These are phyloP conservation scores for Tillandsia fasciculata DNA, from an alignment of 176 grass and related monocot species.

Conservation along the genomic window DNA sequence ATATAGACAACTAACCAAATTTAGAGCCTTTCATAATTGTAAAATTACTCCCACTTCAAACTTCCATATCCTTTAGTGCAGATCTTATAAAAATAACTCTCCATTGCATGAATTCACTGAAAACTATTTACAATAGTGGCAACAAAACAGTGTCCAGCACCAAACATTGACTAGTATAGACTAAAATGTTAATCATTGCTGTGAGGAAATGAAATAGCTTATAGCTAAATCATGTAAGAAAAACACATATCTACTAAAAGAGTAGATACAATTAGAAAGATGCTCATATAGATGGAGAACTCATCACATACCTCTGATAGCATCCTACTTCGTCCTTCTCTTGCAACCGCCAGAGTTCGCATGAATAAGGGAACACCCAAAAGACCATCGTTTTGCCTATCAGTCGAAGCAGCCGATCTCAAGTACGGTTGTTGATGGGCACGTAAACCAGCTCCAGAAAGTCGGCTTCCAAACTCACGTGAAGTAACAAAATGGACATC, in stretches of 20 bases:
- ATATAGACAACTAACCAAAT: no score
- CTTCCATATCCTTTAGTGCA: no score
- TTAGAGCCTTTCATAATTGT: no score
- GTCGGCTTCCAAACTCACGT: slow-evolving; percentile 10
- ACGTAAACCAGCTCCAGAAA: slow-evolving; percentile 12
- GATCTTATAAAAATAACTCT: no score
- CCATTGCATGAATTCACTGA: no score
- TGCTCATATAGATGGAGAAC: background rate
- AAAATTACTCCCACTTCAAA: no score
- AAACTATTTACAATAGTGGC: no score
- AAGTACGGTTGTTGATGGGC: slow-evolving; percentile 14
- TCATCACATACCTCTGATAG: slow-evolving; percentile 18
- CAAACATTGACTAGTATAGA: no score
- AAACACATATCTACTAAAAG: background rate
- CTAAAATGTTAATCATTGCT: no score
- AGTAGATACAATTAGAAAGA: background rate
- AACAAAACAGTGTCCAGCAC: no score
- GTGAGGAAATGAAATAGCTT: background rate
- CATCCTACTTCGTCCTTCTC: slow-evolving; percentile 22
- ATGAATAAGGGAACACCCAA: slow-evolving; percentile 6
- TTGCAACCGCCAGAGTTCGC: slow-evolving; percentile 13
- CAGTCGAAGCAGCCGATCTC: slow-evolving; percentile 3
- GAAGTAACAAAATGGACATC: background rate
- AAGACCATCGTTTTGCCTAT: slow-evolving; percentile 11
- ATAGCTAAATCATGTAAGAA: background rate